phyloP scores from a whole-genome alignment of 1,139 yeast species.

The Nakaseomyces nivariensis region DNA sequence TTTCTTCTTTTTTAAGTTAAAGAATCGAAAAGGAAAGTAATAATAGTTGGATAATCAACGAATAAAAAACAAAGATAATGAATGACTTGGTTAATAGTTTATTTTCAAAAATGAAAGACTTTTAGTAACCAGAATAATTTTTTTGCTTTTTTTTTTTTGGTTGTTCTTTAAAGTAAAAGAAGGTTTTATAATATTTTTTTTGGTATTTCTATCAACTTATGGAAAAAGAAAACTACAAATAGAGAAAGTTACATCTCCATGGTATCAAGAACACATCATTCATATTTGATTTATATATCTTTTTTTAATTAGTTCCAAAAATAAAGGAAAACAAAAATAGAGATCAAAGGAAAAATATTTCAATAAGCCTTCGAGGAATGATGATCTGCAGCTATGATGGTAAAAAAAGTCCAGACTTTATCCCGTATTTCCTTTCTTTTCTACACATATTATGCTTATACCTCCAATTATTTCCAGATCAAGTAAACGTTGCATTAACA shows the following conservation, averaged over 20 bases:
- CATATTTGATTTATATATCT: neutral
- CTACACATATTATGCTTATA: too few relatives aligned
- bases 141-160: neutral
- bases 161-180: neutral
- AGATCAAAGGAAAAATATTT: too few relatives aligned
- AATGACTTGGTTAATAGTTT: neutral
- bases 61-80: neutral
- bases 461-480: neutral
- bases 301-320: too few relatives aligned
- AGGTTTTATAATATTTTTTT: too few relatives aligned
- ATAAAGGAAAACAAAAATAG: too few relatives aligned
- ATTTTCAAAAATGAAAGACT: neutral
- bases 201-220: too few relatives aligned
- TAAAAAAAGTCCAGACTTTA: neutral
- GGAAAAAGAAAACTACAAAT: neutral
- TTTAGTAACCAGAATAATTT: neutral
- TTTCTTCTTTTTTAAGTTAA: too few relatives aligned
- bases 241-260: neutral
- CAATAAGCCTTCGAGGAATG: neutral
- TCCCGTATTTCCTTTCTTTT: too few relatives aligned
- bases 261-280: neutral
- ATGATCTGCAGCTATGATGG: too few relatives aligned
- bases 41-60: neutral
- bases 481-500: neutral
- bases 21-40: slow-evolving; percentile 1